Conservation (phyloP, 1,284 basidiomycete genomes). For the Takashimella koratensis region DNA sequence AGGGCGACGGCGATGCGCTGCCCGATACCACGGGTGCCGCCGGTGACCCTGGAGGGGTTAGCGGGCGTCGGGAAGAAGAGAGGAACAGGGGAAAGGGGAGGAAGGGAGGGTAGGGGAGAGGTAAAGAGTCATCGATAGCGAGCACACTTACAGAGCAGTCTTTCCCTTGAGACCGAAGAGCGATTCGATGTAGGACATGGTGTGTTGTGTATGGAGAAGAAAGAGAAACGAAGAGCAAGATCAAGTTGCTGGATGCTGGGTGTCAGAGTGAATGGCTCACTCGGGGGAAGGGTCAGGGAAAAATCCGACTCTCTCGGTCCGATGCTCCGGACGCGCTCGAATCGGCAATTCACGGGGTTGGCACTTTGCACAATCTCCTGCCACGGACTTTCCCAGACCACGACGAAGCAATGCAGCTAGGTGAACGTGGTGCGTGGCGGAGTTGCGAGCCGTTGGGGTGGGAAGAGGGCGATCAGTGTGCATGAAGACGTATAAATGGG, state of each 20-base stretch:
- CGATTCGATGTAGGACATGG: constrained; percentile 41
- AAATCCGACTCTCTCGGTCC: not conserved
- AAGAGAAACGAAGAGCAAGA: not conserved
- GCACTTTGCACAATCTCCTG: too few species aligned
- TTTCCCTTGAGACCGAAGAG: constrained; percentile 52
- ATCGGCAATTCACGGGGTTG: not conserved
- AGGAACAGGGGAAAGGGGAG: constrained; percentile 25
- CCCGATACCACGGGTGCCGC: constrained; percentile 49
- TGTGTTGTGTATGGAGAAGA: constrained; percentile 2
- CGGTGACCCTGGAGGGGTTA: constrained; percentile 34
- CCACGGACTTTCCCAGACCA: too few species aligned
- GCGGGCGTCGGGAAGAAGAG: not conserved
- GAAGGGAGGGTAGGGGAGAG: constrained; percentile 25
- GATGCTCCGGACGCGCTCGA: not conserved
- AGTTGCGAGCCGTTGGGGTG: too few species aligned
- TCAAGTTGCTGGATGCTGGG: not conserved
- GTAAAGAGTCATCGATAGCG: not conserved
- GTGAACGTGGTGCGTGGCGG: too few species aligned
- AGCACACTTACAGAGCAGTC: constrained; percentile 50
- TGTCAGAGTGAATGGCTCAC: too few species aligned
- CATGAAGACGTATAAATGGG: too few species aligned
- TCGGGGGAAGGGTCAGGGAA: too few species aligned
- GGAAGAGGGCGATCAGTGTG: too few species aligned
- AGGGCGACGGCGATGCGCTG: constrained; percentile 51
- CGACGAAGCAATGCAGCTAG: too few species aligned